Percentiles rank a stretch among this genome's conserved stretches.
These are phyloP conservation scores for Linnemannia hyalina DNA, from an alignment of 192 early-diverging fungal species.

Conservation along the genomic window DNA sequence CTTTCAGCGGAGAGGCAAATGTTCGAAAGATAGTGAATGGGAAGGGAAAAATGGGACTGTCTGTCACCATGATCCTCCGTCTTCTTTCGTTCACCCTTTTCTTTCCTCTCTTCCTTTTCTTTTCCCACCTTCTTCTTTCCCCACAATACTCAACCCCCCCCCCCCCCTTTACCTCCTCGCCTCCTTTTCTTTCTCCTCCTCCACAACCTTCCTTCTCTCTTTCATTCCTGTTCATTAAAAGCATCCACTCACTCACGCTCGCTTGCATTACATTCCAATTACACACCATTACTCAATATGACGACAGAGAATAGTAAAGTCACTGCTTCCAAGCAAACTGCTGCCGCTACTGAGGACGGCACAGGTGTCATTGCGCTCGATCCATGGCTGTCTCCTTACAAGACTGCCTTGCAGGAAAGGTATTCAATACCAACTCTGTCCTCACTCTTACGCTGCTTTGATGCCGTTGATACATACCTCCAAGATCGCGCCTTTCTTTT, in stretches of 20 bases:
- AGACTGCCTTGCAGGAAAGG: slow-evolving; percentile 70
- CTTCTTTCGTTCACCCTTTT: neutral
- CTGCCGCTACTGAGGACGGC: slow-evolving; percentile 58
- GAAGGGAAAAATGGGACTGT: neutral
- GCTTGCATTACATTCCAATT: neutral
- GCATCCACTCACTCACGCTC: neutral
- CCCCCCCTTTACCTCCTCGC: neutral
- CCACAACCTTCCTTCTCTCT: neutral
- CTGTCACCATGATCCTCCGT: neutral
- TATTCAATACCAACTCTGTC: slow-evolving; percentile 26
- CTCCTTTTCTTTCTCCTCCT: neutral
- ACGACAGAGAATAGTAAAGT: neutral
- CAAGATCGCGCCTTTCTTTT: neutral
- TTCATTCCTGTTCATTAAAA: neutral
- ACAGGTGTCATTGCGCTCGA: slow-evolving; percentile 79
- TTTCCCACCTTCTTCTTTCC: neutral
- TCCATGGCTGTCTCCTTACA: slow-evolving; percentile 84
- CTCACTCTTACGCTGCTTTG: neutral
- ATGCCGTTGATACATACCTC: neutral
- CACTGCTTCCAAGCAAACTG: neutral
- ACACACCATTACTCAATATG: neutral
- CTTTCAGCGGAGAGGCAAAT: neutral
- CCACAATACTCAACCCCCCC: neutral
- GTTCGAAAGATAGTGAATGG: neutral
- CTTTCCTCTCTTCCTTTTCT: neutral